Evolutionary conservation across 768 basidiomycete genomes (phyloP).

Genomic region (Pholiota molesta): DNA sequence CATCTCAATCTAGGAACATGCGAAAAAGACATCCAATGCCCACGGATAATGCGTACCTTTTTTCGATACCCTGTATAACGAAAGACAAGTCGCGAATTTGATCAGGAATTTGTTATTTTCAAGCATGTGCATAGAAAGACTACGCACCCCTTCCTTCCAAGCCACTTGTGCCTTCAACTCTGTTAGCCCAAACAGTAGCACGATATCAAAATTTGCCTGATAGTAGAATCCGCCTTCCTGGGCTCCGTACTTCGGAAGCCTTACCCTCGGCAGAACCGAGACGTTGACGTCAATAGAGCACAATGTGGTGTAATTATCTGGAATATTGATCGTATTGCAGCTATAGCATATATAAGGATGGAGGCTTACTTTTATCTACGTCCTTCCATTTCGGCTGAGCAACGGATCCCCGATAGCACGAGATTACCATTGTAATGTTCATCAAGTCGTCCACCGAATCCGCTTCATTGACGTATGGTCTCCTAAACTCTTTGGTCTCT

Average conservation of each 20-base stretch:
- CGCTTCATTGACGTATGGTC: slow-evolving; percentile 28
- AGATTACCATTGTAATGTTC: neutral
- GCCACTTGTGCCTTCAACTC: slow-evolving; percentile 51
- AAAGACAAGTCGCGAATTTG: neutral
- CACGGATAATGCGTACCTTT: slow-evolving; percentile 10
- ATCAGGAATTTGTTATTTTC: neutral
- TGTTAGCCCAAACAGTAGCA: slow-evolving; percentile 51
- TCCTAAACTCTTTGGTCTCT: slow-evolving; percentile 47
- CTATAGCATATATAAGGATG: neutral
- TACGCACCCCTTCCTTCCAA: slow-evolving; percentile 50
- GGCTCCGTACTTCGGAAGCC: neutral
- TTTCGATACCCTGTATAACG: slow-evolving; percentile 13
- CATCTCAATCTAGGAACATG: no score
- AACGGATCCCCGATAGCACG: slow-evolving; percentile 26
- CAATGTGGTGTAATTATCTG: slow-evolving; percentile 7
- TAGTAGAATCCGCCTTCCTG: slow-evolving; percentile 9
- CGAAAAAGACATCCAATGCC: no score
- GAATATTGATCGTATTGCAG: neutral
- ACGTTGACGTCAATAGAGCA: slow-evolving; percentile 17
- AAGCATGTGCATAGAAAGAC: neutral
- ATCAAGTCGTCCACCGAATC: neutral
- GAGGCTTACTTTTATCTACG: slow-evolving; percentile 13
- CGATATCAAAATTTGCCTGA: slow-evolving; percentile 33
- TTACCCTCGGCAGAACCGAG: slow-evolving; percentile 2
- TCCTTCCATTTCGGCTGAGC: slow-evolving; percentile 26